These are phyloP conservation scores for Ceraceosorus guamensis DNA, from an alignment of 1,284 basidiomycete species.

Conservation along the genomic window DNA sequence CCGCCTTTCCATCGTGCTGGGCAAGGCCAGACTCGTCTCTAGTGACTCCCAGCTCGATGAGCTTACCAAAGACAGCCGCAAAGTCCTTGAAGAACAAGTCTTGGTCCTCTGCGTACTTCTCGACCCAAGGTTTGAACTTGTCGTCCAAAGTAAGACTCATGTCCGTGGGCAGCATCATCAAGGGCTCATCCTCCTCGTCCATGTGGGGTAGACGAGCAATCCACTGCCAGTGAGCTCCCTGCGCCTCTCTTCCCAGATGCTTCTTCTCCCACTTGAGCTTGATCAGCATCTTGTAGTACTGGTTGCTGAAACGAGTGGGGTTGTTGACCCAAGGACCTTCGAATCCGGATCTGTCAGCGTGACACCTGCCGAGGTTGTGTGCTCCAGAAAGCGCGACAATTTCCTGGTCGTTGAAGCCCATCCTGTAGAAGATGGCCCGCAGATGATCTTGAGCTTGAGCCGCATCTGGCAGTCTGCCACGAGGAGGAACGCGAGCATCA, in stretches of 20 bases:
- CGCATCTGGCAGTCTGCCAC: slow-evolving; percentile 53
- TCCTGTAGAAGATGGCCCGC: slow-evolving; percentile 53
- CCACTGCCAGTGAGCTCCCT: slow-evolving; percentile 29
- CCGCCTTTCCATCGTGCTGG: slow-evolving; percentile 30
- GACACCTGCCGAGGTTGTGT: slow-evolving; percentile 53
- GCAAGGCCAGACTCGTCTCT: slow-evolving; percentile 45
- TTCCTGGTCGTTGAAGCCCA: slow-evolving; percentile 56
- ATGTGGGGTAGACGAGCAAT: slow-evolving; percentile 40
- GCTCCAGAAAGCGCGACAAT: slow-evolving; percentile 57
- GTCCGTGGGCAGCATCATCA: slow-evolving; percentile 57
- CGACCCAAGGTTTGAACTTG: slow-evolving; percentile 43
- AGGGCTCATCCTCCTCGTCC: slow-evolving; percentile 49
- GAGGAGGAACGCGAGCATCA: slow-evolving; percentile 46
- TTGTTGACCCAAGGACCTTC: slow-evolving; percentile 46
- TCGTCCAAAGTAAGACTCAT: slow-evolving; percentile 41
- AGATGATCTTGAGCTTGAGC: slow-evolving; percentile 53
- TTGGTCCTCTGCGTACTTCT: slow-evolving; percentile 54
- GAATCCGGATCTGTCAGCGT: slow-evolving; percentile 41
- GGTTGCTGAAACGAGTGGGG: slow-evolving; percentile 43
- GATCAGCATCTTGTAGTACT: slow-evolving; percentile 50
- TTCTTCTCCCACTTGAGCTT: slow-evolving; percentile 53
- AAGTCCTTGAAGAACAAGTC: slow-evolving; percentile 54
- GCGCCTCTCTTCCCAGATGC: slow-evolving; percentile 4
- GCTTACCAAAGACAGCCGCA: background rate
- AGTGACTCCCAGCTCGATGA: slow-evolving; percentile 12